Evolutionary conservation across 768 basidiomycete species (phyloP).

Genomic region (Macrocybe gigantea): DNA sequence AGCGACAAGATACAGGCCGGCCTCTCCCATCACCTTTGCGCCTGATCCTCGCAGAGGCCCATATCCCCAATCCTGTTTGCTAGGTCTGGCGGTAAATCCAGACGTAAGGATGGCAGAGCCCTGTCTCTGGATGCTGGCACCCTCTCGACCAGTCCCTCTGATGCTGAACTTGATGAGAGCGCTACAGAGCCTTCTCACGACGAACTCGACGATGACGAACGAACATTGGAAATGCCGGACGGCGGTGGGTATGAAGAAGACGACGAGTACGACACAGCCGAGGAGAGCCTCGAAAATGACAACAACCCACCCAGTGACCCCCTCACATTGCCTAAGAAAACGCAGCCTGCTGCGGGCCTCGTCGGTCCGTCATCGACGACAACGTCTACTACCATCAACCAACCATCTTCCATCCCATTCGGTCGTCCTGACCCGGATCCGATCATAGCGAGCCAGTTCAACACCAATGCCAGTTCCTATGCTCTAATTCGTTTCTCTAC

Average conservation of each 20-base stretch:
- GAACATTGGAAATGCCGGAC: background rate
- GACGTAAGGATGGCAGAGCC: slow-evolving; percentile 10
- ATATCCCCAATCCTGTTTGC: slow-evolving; percentile 41
- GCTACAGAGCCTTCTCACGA: background rate
- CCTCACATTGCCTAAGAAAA: background rate
- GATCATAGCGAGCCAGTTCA: slow-evolving; percentile 1
- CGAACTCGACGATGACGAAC: slow-evolving; percentile 3
- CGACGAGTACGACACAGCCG: slow-evolving; percentile 22
- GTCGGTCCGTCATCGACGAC: background rate
- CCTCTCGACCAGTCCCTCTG: background rate
- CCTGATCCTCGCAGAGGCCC: slow-evolving; percentile 33
- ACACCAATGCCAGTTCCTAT: slow-evolving; percentile 20
- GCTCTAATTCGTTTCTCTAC: slow-evolving; percentile 62
- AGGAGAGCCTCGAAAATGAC: slow-evolving; percentile 11
- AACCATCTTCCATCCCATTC: background rate
- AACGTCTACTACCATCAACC: background rate
- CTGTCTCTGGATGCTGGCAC: background rate
- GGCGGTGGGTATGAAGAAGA: slow-evolving; percentile 24
- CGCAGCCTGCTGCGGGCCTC: slow-evolving; percentile 1
- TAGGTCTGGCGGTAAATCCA: slow-evolving; percentile 9
- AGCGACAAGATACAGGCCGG: slow-evolving; percentile 29
- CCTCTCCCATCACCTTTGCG: slow-evolving; percentile 70
- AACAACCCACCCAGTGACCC: slow-evolving; percentile 2
- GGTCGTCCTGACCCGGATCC: background rate
- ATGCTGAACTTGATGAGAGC: background rate